Percentiles rank a stretch among this genome's conserved stretches.
phyloP scores from a whole-genome alignment of 2,329 filamentous ascomycete species.

The Alternaria arbusti region DNA sequence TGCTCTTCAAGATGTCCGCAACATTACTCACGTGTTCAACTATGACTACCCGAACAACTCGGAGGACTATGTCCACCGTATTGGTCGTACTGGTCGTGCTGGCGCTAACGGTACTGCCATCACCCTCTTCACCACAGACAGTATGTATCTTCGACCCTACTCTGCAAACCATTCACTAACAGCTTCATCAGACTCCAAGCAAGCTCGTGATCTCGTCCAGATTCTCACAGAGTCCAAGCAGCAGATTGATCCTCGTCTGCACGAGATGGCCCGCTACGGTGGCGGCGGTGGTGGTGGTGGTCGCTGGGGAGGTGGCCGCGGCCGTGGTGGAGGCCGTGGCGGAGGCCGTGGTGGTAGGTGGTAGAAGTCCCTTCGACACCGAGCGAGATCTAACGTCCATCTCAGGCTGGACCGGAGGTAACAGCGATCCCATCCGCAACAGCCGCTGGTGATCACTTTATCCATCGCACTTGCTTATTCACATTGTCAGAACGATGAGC shows the following conservation, averaged over 20 bases:
- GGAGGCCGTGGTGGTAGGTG: constrained; percentile 57
- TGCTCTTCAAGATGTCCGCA: constrained; percentile 93
- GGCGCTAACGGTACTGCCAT: constrained; percentile 95
- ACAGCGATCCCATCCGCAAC: constrained; percentile 49
- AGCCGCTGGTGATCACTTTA: constrained; percentile 47
- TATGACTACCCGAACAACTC: constrained; percentile 99
- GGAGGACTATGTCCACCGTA: constrained; percentile 73
- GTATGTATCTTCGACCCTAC: constrained; percentile 65
- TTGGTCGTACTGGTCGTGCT: constrained; percentile 72
- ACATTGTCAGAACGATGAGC: constrained; percentile 9
- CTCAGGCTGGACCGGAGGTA: constrained; percentile 47
- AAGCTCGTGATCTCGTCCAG: constrained; percentile 91
- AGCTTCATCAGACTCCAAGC: constrained; percentile 55
- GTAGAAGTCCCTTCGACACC: constrained; percentile 1
- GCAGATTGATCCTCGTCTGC: constrained; percentile 92
- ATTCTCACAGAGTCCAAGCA: constrained; percentile 97
- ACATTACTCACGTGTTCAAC: constrained; percentile 99
- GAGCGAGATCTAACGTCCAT: constrained; percentile 21
- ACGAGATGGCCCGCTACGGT: constrained; percentile 93
- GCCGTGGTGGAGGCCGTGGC: constrained; percentile 69
- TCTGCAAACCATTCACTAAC: constrained; percentile 34
- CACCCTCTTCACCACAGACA: constrained; percentile 98
- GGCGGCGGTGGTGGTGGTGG: constrained; percentile 78
- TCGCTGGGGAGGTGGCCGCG: constrained; percentile 71
- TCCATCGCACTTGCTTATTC: constrained; percentile 5